Base-by-base conservation (phyloP, 176 grass and related monocot species). In the Cymbopogon citratus region DNA sequence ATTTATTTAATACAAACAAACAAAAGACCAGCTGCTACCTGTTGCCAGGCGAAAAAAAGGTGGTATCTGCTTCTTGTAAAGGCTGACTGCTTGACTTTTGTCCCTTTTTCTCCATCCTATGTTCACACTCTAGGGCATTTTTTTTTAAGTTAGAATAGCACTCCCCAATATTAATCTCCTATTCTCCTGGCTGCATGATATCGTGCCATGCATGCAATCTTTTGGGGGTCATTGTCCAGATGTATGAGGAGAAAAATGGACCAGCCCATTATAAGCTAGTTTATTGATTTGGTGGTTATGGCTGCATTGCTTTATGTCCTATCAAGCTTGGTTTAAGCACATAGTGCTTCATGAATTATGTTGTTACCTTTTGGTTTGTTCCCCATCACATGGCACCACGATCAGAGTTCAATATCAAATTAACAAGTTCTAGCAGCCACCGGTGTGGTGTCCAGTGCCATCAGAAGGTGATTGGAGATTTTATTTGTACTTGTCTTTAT, bases 201-300 rank as follows among this genome's bases (percentile, higher is more conserved):
- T 33, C 12, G 63, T 27, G 14, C 70, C 33, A 63, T 66, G 45
- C 57, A 46, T 27, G 24, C 69, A 36, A 76, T 62, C 36, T 82
- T 69, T 39, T 11, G 7, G 38, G 35, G 9, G 31, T 56, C 73
- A 72, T 46, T 48, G n/a, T 70, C 15, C 66, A 41, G 66, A 44
- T 88, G 60, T 27, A 60, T 63, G 70, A 27, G 63, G 36, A 60
- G 28, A 36, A 65, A 64, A 65, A 23, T 84, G 81, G 46, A 29
- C 48, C 28, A 11, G 23, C 8, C 48, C 48, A 26, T 21, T 33
- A 49, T 76, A 59, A 24, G 34, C 35, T 82, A 59, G 56, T 85
- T 85, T 85, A 85, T 65, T 81, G 64, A 65, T 77, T 28, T 23
- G 65, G 78, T 82, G 66, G 65, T 82, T 81, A 59, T 89, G 83